Evolutionary conservation across 2,329 filamentous ascomycete species (phyloP).

Genomic region (Davidsoniella eucalypti): DNA sequence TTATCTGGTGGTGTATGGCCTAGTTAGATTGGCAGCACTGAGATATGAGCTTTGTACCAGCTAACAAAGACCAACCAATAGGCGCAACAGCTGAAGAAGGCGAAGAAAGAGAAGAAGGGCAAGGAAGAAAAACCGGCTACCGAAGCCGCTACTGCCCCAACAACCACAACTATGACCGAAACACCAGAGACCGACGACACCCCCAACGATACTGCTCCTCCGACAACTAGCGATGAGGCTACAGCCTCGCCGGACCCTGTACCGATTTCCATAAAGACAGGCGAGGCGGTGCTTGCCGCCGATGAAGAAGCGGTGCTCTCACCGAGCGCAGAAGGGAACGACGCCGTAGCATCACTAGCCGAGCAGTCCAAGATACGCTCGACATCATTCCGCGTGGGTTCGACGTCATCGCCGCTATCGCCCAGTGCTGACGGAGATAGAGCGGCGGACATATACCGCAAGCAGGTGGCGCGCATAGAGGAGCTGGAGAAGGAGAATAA

Average conservation of each 20-base stretch:
- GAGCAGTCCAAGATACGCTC: constrained; percentile 74
- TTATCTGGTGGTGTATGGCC: too few species aligned
- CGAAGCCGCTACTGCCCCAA: neutral
- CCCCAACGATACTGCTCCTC: constrained; percentile 13
- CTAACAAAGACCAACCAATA: constrained; percentile 16
- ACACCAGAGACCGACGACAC: constrained; percentile 17
- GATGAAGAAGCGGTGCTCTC: constrained; percentile 20
- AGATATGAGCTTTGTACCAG: neutral
- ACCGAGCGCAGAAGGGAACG: constrained; percentile 22
- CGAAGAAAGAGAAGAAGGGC: constrained; percentile 54
- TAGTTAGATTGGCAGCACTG: too few species aligned
- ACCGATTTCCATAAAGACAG: neutral
- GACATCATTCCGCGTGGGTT: constrained; percentile 61
- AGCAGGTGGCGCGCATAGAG: constrained; percentile 73
- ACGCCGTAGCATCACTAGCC: constrained; percentile 50
- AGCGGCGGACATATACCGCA: constrained; percentile 73
- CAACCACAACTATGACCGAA: neutral
- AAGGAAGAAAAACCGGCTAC: constrained; percentile 16
- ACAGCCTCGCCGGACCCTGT: neutral
- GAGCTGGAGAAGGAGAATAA: constrained; percentile 80
- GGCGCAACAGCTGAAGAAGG: constrained; percentile 64
- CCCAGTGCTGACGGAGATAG: constrained; percentile 53
- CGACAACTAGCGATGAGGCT: neutral
- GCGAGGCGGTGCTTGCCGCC: too few species aligned
- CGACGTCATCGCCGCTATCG: constrained; percentile 35